Conservation (phyloP, 2,329 filamentous ascomycete genomes). For the Fusarium newnesense region DNA sequence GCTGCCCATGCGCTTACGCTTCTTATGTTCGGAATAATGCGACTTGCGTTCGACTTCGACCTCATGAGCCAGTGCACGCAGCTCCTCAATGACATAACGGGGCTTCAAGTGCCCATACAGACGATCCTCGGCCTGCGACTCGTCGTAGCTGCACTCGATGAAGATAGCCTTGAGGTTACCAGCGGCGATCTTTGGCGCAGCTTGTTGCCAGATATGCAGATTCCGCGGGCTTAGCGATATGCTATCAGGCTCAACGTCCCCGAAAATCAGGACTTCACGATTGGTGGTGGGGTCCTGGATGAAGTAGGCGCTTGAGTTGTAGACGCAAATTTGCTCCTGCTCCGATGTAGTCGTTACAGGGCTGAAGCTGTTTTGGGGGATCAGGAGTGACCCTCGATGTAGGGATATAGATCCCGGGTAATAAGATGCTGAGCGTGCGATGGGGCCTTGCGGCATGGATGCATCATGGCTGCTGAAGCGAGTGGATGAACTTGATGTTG, state of each 20-base stretch:
- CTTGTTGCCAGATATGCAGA: conserved; percentile 84
- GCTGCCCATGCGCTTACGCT: conserved; percentile 69
- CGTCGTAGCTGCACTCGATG: conserved; percentile 94
- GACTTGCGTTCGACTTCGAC: conserved; percentile 65
- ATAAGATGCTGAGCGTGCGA: conserved; percentile 43
- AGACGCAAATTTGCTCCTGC: conserved; percentile 70
- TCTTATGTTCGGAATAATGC: conserved; percentile 59
- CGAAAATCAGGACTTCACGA: conserved; percentile 89
- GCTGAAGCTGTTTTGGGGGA: conserved; percentile 46
- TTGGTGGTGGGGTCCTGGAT: conserved; percentile 78
- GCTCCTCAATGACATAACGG: conserved; percentile 81
- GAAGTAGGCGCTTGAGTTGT: conserved; percentile 94
- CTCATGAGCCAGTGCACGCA: conserved; percentile 75
- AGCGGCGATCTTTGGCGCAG: conserved; percentile 82
- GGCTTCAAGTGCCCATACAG: conserved; percentile 93
- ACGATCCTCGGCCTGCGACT: conserved; percentile 78
- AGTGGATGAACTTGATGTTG: conserved; percentile 60
- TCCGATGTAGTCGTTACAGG: conserved; percentile 43
- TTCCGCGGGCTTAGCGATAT: conserved; percentile 86
- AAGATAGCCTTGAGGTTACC: conserved; percentile 84
- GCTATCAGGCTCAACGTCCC: conserved; percentile 93
- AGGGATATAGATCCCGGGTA: conserved; percentile 29
- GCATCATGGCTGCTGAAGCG: conserved; percentile 63
- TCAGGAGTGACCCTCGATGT: conserved; percentile 43
- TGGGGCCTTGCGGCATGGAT: conserved; percentile 43